phyloP scores from a whole-genome alignment of 1,284 basidiomycete species.

The Takashimella tepidaria region DNA sequence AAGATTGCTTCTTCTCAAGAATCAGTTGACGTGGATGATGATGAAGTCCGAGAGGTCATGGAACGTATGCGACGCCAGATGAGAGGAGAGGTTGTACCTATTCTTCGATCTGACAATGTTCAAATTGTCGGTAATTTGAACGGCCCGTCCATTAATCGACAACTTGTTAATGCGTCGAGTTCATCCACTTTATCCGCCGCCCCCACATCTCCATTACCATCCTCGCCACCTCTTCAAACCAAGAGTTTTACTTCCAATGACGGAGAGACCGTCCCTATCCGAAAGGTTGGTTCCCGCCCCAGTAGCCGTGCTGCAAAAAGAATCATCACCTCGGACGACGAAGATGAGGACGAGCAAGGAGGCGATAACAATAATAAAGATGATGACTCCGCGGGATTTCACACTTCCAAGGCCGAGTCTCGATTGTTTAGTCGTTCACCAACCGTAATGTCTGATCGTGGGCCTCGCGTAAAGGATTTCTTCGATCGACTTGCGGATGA shows the following conservation, averaged over 20 bases:
- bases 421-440: not conserved
- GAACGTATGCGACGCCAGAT: not conserved
- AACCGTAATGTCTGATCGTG: not conserved
- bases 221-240: slow-evolving; percentile 4
- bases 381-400: not conserved
- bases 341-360: slow-evolving; percentile 9
- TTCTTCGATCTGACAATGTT: not conserved
- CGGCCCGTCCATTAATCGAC: not conserved
- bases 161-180: slow-evolving; percentile 2
- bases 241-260: not conserved
- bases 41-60: slow-evolving; percentile 1
- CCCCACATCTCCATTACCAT: slow-evolving; percentile 12
- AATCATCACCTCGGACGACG: slow-evolving; percentile 17
- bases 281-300: slow-evolving; percentile 10
- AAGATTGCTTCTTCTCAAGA: no score
- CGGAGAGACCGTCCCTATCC: slow-evolving; percentile 16
- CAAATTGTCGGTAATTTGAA: not conserved
- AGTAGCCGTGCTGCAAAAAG: slow-evolving; percentile 9
- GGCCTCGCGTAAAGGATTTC: not conserved
- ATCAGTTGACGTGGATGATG: slow-evolving; percentile 10
- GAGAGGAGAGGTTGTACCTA: not conserved
- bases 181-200: slow-evolving; percentile 15
- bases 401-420: not conserved
- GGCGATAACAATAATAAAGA: not conserved
- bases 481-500: not conserved